These are phyloP conservation scores for Rutstroemia sp. DNA, from an alignment of 2,329 filamentous ascomycete genomes.

Conservation along the genomic window DNA sequence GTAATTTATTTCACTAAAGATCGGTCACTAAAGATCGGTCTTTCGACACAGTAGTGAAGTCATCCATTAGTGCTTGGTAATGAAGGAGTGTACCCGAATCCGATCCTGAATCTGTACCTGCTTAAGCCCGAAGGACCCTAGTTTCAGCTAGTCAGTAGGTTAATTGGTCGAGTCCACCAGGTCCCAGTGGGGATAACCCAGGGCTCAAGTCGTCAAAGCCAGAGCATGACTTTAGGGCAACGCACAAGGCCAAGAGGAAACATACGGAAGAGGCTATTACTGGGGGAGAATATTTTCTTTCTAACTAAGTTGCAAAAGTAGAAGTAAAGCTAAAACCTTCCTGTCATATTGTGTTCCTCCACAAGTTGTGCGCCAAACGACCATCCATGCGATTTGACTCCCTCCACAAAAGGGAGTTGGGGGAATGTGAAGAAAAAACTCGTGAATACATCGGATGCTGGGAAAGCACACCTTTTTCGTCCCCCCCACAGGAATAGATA, in stretches of 20 bases:
- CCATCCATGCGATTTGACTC: slow-evolving; percentile 30
- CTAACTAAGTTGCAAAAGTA: slow-evolving; percentile 17
- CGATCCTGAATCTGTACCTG: too few relatives aligned
- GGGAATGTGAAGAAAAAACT: slow-evolving; percentile 9
- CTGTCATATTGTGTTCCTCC: slow-evolving; percentile 9
- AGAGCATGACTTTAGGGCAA: too few relatives aligned
- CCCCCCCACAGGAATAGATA: slow-evolving; percentile 14
- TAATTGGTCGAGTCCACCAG: too few relatives aligned
- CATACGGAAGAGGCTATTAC: neutral
- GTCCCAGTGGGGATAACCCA: too few relatives aligned
- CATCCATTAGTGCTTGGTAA: too few relatives aligned
- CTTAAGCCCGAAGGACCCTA: too few relatives aligned
- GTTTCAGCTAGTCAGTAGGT: too few relatives aligned
- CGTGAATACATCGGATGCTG: slow-evolving; percentile 16
- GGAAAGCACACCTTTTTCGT: slow-evolving; percentile 18
- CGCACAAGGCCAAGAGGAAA: neutral
- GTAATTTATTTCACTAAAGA: too few relatives aligned
- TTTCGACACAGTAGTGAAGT: too few relatives aligned
- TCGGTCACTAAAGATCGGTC: too few relatives aligned
- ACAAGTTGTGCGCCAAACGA: slow-evolving; percentile 29
- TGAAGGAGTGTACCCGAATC: too few relatives aligned
- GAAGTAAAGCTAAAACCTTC: slow-evolving; percentile 15
- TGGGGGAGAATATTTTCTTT: slow-evolving; percentile 17
- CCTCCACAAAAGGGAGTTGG: slow-evolving; percentile 12
- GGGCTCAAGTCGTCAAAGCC: too few relatives aligned